These are phyloP conservation scores for Boletus coccyginus DNA, from an alignment of 768 basidiomycete species.

Conservation along the genomic window DNA sequence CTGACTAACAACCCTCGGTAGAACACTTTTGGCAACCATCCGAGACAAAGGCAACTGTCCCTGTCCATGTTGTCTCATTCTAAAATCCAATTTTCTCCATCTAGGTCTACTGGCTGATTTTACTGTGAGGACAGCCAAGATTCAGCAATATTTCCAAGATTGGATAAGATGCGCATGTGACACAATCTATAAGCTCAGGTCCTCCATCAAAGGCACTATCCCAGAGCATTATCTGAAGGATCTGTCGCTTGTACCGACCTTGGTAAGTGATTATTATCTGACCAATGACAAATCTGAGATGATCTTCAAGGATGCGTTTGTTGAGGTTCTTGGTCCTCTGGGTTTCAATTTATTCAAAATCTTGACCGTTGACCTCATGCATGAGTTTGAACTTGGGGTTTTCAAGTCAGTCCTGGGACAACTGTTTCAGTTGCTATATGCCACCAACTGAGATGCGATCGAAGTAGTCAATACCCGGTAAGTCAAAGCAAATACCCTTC, in stretches of 20 bases:
- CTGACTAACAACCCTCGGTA: no score
- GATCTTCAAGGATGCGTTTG: no score
- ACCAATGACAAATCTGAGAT: no score
- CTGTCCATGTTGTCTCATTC: slow-evolving; percentile 29
- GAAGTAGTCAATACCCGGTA: slow-evolving; percentile 26
- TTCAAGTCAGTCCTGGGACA: slow-evolving; percentile 38
- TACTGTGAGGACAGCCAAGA: not conserved
- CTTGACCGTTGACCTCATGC: slow-evolving; percentile 34
- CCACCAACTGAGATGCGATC: slow-evolving; percentile 8
- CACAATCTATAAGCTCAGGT: slow-evolving; percentile 11
- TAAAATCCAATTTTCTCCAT: slow-evolving; percentile 9
- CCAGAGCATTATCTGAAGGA: slow-evolving; percentile 6
- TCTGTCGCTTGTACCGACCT: slow-evolving; percentile 3
- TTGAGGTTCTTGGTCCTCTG: not conserved
- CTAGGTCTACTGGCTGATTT: slow-evolving; percentile 15
- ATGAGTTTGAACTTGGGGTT: slow-evolving; percentile 40
- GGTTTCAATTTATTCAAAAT: not conserved
- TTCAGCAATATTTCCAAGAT: not conserved
- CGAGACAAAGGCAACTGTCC: slow-evolving; percentile 28
- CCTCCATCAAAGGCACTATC: slow-evolving; percentile 8
- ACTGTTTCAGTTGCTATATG: slow-evolving; percentile 31
- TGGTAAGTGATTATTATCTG: no score
- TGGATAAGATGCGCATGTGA: not conserved
- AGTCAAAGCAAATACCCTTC: not conserved
- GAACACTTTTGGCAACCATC: slow-evolving; percentile 23